phyloP scores from a whole-genome alignment of 208 protist species.

The Trichomonas tenax region DNA sequence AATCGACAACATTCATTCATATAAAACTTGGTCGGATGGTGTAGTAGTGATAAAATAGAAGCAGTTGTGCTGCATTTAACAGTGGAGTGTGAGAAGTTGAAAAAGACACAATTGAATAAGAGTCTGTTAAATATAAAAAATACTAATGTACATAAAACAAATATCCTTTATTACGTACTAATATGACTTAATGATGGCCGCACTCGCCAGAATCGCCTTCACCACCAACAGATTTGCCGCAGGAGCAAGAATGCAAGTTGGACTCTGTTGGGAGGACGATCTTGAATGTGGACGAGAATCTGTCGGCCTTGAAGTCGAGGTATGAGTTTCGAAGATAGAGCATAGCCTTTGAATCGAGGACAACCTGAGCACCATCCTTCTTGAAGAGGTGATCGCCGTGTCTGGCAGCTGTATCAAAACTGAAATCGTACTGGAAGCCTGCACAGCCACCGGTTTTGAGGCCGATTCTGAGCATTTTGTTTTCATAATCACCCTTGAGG shows the following conservation, averaged over 20 bases:
- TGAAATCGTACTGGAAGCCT: not conserved
- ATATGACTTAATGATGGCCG: no score
- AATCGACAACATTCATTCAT: no score
- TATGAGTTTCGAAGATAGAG: not conserved
- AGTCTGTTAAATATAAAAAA: no score
- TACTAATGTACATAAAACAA: no score
- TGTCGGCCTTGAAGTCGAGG: not conserved
- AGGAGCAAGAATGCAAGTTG: not conserved
- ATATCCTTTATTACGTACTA: no score
- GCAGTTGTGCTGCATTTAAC: no score
- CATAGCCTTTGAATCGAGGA: not conserved
- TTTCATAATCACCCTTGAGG: not conserved
- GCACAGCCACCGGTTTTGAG: not conserved
- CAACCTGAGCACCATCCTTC: not conserved
- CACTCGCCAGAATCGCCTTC: no score
- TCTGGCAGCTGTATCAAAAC: not conserved
- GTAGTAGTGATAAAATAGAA: no score
- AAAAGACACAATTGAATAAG: no score
- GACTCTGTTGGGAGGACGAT: not conserved
- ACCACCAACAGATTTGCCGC: not conserved
- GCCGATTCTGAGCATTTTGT: not conserved
- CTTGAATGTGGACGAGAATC: not conserved
- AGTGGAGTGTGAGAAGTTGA: no score
- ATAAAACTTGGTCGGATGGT: no score
- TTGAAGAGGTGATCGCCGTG: not conserved